These are phyloP conservation scores for Dictyostelium intermedium DNA, from an alignment of 78 protist species.

Conservation along the genomic window DNA sequence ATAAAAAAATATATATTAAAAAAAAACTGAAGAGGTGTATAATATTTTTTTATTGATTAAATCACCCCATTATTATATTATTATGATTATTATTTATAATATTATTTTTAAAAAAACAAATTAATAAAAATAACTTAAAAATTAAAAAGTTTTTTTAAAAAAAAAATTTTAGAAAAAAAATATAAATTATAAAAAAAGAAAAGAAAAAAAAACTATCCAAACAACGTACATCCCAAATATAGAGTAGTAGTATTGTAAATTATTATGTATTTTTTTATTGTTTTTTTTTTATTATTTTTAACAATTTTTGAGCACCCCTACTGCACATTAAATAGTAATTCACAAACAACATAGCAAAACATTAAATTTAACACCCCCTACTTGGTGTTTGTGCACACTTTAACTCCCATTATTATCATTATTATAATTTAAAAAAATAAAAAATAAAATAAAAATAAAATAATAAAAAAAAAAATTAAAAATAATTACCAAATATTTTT, in stretches of 20 bases:
- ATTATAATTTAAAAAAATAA: too few species aligned
- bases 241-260: not conserved
- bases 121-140: not conserved
- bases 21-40: not conserved
- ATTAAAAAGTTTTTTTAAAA: not conserved
- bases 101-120: not conserved
- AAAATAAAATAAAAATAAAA: too few species aligned
- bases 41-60: not conserved
- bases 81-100: not conserved
- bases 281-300: too few species aligned
- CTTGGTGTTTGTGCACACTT: not conserved
- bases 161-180: not conserved
- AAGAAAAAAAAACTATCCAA: too few species aligned
- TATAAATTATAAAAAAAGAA: not conserved
- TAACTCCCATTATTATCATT: not conserved
- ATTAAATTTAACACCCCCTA: not conserved
- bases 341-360: not conserved
- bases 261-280: too few species aligned
- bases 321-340: not conserved
- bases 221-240: not conserved
- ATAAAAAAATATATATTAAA: not conserved
- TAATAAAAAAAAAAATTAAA: too few species aligned
- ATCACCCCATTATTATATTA: not conserved
- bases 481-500: too few species aligned
- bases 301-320: not conserved